Conservation (phyloP, 208 protist species). For the Perkinsela sp. region DNA sequence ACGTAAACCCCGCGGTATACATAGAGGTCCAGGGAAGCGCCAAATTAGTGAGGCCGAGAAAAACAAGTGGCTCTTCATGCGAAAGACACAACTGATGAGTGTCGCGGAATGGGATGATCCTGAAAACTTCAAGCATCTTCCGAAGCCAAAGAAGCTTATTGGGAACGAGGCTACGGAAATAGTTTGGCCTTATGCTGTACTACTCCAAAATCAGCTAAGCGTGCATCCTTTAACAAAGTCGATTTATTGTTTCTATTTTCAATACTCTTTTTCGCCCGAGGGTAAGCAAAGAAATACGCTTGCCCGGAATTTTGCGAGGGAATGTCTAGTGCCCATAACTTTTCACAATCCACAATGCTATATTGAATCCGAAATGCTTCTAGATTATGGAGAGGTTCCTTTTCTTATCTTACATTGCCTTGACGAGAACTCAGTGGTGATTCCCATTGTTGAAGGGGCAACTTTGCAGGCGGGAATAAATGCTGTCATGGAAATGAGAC, state of each 20-base stretch:
- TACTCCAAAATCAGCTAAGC: constrained; percentile 42
- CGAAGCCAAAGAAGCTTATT: constrained; percentile 50
- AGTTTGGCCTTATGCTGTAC: constrained; percentile 48
- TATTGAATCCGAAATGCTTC: constrained; percentile 56
- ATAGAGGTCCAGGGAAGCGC: constrained; percentile 46
- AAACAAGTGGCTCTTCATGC: constrained; percentile 38
- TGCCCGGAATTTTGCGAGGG: constrained; percentile 24
- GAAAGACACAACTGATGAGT: constrained; percentile 48
- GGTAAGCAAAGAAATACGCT: constrained; percentile 13
- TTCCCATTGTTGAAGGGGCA: background rate
- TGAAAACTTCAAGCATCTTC: constrained; percentile 51
- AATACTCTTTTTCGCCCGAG: constrained; percentile 17
- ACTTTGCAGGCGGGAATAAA: background rate
- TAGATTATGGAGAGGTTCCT: constrained; percentile 59
- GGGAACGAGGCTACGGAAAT: constrained; percentile 60
- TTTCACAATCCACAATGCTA: constrained; percentile 72
- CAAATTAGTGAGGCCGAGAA: constrained; percentile 35
- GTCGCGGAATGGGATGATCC: constrained; percentile 38
- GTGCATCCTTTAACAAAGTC: constrained; percentile 68
- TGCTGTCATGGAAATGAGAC: constrained; percentile 7
- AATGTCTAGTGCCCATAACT: constrained; percentile 52
- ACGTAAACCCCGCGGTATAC: constrained; percentile 29
- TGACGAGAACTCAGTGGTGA: constrained; percentile 10
- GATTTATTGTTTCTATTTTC: constrained; percentile 59
- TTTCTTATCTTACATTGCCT: constrained; percentile 54